Percentiles rank a stretch among this genome's conserved stretches.
Evolutionary conservation across 148 eudicot species (phyloP).

Genomic region (Beta vulgaris): DNA sequence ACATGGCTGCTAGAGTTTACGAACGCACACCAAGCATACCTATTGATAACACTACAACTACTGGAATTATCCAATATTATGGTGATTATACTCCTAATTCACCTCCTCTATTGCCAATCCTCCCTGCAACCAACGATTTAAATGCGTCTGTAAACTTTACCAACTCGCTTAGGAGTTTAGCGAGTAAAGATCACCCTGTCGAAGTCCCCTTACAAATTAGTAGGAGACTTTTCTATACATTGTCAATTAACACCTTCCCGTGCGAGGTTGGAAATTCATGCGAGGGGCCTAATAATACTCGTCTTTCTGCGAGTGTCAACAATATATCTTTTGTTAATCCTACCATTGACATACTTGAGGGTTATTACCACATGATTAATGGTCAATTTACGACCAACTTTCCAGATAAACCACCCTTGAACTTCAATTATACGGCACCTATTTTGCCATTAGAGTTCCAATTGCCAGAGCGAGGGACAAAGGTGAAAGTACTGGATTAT

Average conservation of each 20-base stretch:
- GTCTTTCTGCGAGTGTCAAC: slow-evolving; percentile 24
- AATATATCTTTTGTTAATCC: slow-evolving; percentile 22
- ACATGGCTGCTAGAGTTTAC: slow-evolving; percentile 31
- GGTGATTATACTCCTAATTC: neutral
- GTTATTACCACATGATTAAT: slow-evolving; percentile 17
- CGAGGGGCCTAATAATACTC: slow-evolving; percentile 25
- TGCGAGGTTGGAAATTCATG: slow-evolving; percentile 14
- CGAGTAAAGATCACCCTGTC: slow-evolving; percentile 14
- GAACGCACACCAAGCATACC: neutral
- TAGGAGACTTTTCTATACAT: slow-evolving; percentile 2
- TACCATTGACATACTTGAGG: slow-evolving; percentile 21
- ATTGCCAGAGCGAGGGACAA: slow-evolving; percentile 1
- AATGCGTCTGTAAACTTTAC: slow-evolving; percentile 11
- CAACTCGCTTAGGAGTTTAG: slow-evolving; percentile 18
- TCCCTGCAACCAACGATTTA: slow-evolving; percentile 22
- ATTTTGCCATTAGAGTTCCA: neutral
- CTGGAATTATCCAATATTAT: slow-evolving; percentile 24
- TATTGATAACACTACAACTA: slow-evolving; percentile 28
- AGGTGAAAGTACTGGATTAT: slow-evolving; percentile 18
- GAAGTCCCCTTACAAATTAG: slow-evolving; percentile 15
- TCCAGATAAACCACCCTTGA: slow-evolving; percentile 13
- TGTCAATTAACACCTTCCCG: slow-evolving; percentile 28
- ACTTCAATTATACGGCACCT: slow-evolving; percentile 18
- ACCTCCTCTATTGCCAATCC: slow-evolving; percentile 2
- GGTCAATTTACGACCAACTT: slow-evolving; percentile 11